phyloP scores from a whole-genome alignment of 202 grass and related monocot genomes.

The Saccharum hybrid region DNA sequence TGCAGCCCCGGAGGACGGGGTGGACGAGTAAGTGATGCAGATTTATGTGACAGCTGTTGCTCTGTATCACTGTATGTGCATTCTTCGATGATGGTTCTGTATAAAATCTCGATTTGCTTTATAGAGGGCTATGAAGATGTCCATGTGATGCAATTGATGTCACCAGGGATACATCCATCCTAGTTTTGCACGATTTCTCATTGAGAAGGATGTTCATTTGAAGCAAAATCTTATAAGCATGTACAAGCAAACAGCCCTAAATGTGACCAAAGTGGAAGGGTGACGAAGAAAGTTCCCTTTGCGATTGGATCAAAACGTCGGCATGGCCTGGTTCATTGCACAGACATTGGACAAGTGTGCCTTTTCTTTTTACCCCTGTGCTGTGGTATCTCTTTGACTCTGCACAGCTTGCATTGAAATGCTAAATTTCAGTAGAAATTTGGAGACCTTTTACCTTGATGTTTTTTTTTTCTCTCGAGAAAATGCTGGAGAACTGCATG shows the following conservation, averaged over 20 bases:
- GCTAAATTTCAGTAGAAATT: conserved; percentile 11
- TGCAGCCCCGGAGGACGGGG: conserved; percentile 42
- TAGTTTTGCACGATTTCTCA: neutral
- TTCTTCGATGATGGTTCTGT: conserved; percentile 15
- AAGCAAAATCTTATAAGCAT: neutral
- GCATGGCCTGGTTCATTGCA: neutral
- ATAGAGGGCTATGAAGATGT: neutral
- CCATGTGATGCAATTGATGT: neutral
- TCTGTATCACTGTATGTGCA: neutral
- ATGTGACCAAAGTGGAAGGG: neutral
- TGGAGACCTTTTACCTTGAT: neutral
- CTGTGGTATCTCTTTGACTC: neutral
- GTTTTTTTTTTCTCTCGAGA: neutral
- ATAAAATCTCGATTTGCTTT: conserved; percentile 6
- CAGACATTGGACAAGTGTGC: neutral
- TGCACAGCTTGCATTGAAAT: conserved; percentile 17
- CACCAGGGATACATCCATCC: neutral
- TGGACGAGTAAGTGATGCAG: conserved; percentile 53
- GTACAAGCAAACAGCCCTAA: neutral
- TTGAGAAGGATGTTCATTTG: conserved; percentile 21
- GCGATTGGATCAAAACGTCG: neutral
- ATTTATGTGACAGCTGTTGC: neutral
- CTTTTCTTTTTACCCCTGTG: neutral
- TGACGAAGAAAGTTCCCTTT: neutral
- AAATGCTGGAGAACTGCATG: neutral